These are phyloP conservation scores for Alternaria brassicicola DNA, from an alignment of 2,329 filamentous ascomycete species.

Conservation along the genomic window DNA sequence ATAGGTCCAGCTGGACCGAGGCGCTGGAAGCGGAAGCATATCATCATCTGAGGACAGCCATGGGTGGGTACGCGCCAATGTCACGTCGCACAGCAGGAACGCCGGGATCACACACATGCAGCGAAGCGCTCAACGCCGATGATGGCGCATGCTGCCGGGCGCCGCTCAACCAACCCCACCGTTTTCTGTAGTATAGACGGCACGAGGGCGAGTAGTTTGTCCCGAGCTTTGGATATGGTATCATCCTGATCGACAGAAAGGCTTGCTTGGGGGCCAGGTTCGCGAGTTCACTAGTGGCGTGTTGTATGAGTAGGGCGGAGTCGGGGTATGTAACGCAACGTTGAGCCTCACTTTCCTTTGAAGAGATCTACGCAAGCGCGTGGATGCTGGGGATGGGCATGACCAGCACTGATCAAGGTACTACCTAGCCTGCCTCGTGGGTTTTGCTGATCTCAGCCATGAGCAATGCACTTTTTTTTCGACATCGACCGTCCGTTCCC, in stretches of 20 bases:
- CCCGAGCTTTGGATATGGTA: neutral
- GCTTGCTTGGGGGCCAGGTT: neutral
- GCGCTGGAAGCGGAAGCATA: slow-evolving; percentile 3
- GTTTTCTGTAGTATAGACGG: neutral
- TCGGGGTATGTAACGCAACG: neutral
- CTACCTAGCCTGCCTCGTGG: neutral
- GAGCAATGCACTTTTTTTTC: neutral
- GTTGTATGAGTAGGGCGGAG: neutral
- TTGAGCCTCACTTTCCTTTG: slow-evolving; percentile 12
- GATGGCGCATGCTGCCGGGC: neutral
- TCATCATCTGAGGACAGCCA: neutral
- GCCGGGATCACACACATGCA: neutral
- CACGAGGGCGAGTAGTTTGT: neutral
- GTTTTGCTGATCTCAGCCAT: neutral
- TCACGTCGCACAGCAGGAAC: slow-evolving; percentile 15
- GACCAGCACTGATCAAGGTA: neutral
- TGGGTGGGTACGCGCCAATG: neutral
- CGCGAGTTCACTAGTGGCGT: neutral
- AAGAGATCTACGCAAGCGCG: slow-evolving; percentile 1
- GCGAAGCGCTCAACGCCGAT: neutral
- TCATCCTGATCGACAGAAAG: neutral
- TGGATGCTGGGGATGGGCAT: neutral
- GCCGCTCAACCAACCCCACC: neutral
- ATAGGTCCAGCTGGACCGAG: slow-evolving; percentile 5
- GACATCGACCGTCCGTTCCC: neutral